Evolutionary conservation across 306 rosid species (phyloP).

Genomic region (Vicia faba): DNA sequence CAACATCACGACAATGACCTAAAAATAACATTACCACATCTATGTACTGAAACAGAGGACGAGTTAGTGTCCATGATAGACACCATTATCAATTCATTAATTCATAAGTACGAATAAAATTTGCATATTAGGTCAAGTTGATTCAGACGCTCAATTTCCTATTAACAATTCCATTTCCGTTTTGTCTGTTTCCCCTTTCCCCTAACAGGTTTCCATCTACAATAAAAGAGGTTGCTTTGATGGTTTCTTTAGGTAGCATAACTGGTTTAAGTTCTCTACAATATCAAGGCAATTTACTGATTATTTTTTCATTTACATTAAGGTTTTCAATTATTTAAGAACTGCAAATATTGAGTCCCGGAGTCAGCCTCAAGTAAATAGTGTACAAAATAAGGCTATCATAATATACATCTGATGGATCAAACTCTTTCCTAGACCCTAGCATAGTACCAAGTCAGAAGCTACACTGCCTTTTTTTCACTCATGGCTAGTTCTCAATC

Average conservation of each 20-base stretch:
- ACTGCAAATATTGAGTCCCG: background rate
- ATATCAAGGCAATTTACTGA: background rate
- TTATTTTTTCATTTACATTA: background rate
- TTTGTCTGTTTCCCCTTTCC: background rate
- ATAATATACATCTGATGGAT: background rate
- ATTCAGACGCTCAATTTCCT: background rate
- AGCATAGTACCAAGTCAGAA: background rate
- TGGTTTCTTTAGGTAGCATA: background rate
- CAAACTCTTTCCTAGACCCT: slow-evolving; percentile 1
- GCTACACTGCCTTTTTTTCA: background rate
- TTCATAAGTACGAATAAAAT: background rate
- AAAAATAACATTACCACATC: background rate
- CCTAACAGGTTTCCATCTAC: slow-evolving; percentile 14
- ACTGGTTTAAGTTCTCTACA: background rate
- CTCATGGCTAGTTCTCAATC: slow-evolving; percentile 6
- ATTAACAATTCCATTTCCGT: slow-evolving; percentile 18
- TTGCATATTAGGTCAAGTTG: background rate
- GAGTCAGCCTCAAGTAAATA: background rate
- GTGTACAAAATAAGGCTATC: slow-evolving; percentile 1
- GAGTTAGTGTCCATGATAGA: background rate
- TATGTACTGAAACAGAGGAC: background rate
- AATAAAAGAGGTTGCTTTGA: background rate
- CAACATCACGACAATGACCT: background rate
- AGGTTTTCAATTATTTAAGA: background rate
- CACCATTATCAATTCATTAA: background rate